Evolutionary conservation across 2,329 filamentous ascomycete species (phyloP).

Genomic region (Penicillium sp.): DNA sequence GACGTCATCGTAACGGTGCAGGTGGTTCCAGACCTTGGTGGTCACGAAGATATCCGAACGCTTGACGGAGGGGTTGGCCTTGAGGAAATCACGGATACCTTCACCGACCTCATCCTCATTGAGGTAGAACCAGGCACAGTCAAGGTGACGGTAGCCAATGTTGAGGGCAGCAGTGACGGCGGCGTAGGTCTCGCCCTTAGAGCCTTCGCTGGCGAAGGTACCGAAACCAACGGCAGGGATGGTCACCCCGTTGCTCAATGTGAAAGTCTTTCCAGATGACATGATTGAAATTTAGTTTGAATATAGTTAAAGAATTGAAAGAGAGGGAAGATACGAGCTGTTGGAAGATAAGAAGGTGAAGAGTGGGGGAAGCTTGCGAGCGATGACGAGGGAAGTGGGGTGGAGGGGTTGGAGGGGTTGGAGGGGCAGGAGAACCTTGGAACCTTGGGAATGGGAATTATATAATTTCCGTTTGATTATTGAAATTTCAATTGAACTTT

Average conservation of each 20-base stretch:
- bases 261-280: constrained; percentile 54
- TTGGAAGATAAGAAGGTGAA: constrained; percentile 5
- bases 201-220: constrained; percentile 65
- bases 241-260: constrained; percentile 56
- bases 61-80: constrained; percentile 46
- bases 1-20: constrained; percentile 48
- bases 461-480: background rate
- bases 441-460: background rate
- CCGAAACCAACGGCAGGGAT: constrained; percentile 64
- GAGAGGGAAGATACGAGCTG: constrained; percentile 1
- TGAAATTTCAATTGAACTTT: background rate
- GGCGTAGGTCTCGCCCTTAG: constrained; percentile 57
- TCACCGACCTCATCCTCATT: constrained; percentile 55
- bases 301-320: constrained; percentile 2
- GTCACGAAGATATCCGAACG: constrained; percentile 51
- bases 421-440: constrained; percentile 1
- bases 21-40: constrained; percentile 55
- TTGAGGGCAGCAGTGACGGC: constrained; percentile 50
- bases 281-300: constrained; percentile 37
- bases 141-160: constrained; percentile 54
- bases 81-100: constrained; percentile 54
- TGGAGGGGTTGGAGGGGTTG: constrained; percentile 4
- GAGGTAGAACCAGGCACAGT: constrained; percentile 55
- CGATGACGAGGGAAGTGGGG: constrained; percentile 19
- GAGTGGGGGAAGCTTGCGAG: constrained; percentile 13